Base-by-base conservation (phyloP, 148 eudicot genomes). In the Vaccinium vitisidaea region DNA sequence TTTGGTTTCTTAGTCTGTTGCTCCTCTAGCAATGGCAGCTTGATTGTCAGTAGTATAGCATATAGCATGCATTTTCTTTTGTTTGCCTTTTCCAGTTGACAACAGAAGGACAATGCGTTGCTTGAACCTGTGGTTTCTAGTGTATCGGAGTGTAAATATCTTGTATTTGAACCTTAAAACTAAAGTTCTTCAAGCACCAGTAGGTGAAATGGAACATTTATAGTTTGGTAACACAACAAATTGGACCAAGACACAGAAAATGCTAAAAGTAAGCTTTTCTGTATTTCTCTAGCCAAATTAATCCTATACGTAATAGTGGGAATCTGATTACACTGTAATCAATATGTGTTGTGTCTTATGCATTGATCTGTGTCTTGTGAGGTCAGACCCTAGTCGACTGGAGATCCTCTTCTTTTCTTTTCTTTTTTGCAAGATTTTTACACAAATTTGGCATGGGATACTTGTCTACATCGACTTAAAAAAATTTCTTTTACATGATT, bases 101-200 rank as follows among this genome's bases (percentile, higher is more conserved):
- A 54, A 30, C 36, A 50, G 61, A n/a, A 19, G n/a, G 36, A 55
- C 58, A 21, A 32, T 36, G 18, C 56, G 43, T 80, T 80, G 69
- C 50, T 30, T 36, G 49, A 12, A 32, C 8, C 27, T 77, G 15
- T 36, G 82, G 50, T 56, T 30, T 49, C 27, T n/a, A 32, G 61
- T 25, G 59, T 56, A 18, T 61, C 19, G 16, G 36, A n/a, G 52
- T 83, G 53, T 50, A 10, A 80, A 79, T 67, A 73, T 80, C 73
- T 32, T 73, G 32, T 43, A 67, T 56, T 55, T 71, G 48, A 53
- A 6, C 71, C 80, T 70, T 80, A 70, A 48, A 67, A 18, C 18
- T 48, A 15, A 11, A 19, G 53, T 77, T 69, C 50, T 58, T 84
- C 69, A 6, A 69, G 50, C 32, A 52, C 53, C 69, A 10, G 30